Base-by-base conservation (phyloP, 2,329 filamentous ascomycete species). In the Colletotrichum lentis region DNA sequence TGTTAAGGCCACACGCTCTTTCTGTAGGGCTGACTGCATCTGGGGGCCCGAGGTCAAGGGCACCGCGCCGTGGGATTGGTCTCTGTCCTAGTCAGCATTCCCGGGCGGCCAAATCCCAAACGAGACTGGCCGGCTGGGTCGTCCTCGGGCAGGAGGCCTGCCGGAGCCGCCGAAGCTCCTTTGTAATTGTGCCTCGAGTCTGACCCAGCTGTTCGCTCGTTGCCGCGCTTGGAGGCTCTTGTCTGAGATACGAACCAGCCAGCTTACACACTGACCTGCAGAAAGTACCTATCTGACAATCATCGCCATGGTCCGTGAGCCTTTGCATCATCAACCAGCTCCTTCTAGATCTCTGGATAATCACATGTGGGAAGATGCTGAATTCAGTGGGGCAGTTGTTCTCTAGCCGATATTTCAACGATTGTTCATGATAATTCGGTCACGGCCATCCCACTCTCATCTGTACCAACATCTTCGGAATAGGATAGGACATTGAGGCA, bases 1-100 rank as follows among this genome's bases (percentile, higher is more conserved):
- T n/a, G 5, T 18, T 12, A n/a, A 43, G 27, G 18, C 41, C 55
- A 20, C 37, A 37, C n/a, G 16, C 55, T 58, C 56, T 47, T 4
- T 58, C 43, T 35, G 49, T 68, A 68, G 65, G 65, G 65, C 65
- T 68, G 65, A 68, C 61, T 60, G 62, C 55, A 52, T 55, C 54
- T 39, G 43, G 49, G 60, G 57, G 39, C 37, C 65, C 8, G 8
- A 35, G 31, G 31, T 7, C 7, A 7, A 64, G 24, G 55, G 54
- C 39, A 64, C 37, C 37, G 35, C 24, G 43, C 50, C 14, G 43
- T 37, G 49, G 65, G 41, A 65, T 65, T 60, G 61, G 65, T 60
- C 55, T 68, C 65, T 54, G 62, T 55, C 44, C 62, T 24, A 43
- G 27, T 52, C 53, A 54, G n/a, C 37, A 50, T 27, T 39, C 35